A percentile compares a stretch with the other conserved stretches of the same genome.
These are phyloP conservation scores for Cercophora sp. DNA, from an alignment of 495 filamentous ascomycete genomes.

Conservation along the genomic window DNA sequence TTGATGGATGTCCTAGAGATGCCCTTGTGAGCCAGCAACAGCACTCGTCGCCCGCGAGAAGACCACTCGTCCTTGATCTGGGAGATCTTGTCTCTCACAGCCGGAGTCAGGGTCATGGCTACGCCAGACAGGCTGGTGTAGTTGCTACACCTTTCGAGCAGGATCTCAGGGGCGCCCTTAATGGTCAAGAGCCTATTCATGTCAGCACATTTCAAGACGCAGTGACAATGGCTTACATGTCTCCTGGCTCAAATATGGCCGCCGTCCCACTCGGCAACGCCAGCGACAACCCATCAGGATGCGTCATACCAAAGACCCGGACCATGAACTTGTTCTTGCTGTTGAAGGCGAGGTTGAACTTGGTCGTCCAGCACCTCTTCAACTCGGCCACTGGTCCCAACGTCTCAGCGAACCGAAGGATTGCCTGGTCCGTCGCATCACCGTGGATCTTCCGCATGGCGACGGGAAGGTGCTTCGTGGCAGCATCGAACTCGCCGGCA, in stretches of 20 bases:
- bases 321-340: slow-evolving; percentile 79
- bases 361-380: slow-evolving; percentile 49
- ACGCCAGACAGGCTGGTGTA: slow-evolving; percentile 47
- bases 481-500: slow-evolving; percentile 62
- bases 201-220: not conserved
- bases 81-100: slow-evolving; percentile 41
- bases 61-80: slow-evolving; percentile 59
- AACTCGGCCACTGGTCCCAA: slow-evolving; percentile 49
- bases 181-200: slow-evolving; percentile 47
- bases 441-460: slow-evolving; percentile 59
- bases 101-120: slow-evolving; percentile 36
- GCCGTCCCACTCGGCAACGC: slow-evolving; percentile 36
- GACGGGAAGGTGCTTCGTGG: slow-evolving; percentile 49
- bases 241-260: slow-evolving; percentile 33
- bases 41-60: slow-evolving; percentile 58
- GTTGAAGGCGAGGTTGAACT: slow-evolving; percentile 69
- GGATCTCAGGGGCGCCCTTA: slow-evolving; percentile 62
- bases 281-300: slow-evolving; percentile 32
- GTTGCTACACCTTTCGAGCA: slow-evolving; percentile 52
- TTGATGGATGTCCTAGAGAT: slow-evolving; percentile 35
- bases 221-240: slow-evolving; percentile 33
- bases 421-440: slow-evolving; percentile 69
- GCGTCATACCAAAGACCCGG: slow-evolving; percentile 34
- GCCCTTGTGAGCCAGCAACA: slow-evolving; percentile 60
- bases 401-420: slow-evolving; percentile 62